A percentile compares a stretch with the other conserved stretches of the same genome.
Conservation (phyloP, 2,329 filamentous ascomycete genomes). For the Penicillium sp. region DNA sequence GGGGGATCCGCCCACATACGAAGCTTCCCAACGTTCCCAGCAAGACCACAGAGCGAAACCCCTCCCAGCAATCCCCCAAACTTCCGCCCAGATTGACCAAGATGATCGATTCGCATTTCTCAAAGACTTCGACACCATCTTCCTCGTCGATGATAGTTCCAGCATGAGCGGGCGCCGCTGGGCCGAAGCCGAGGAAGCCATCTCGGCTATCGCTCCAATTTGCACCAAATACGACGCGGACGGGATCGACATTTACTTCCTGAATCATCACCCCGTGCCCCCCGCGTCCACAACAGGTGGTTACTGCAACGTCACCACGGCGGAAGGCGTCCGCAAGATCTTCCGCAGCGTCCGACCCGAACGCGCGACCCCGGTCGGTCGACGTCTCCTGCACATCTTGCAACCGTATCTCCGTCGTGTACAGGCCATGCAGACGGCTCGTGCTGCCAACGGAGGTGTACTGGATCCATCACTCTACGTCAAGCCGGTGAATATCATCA, state of each 20-base stretch:
- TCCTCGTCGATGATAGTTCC: constrained; percentile 86
- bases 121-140: constrained; percentile 72
- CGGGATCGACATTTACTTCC: constrained; percentile 85
- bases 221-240: constrained; percentile 74
- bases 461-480: constrained; percentile 36
- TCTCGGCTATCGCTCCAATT: constrained; percentile 71
- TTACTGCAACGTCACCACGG: constrained; percentile 59
- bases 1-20: constrained; percentile 15
- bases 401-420: constrained; percentile 61
- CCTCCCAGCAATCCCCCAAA: neutral
- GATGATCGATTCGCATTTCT: constrained; percentile 75
- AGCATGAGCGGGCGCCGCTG: constrained; percentile 77
- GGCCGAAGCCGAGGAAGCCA: constrained; percentile 64
- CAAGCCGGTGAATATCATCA: constrained; percentile 84
- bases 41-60: neutral
- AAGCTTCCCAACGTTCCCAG: constrained; percentile 1
- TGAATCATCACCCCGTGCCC: constrained; percentile 59
- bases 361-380: constrained; percentile 69
- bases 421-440: constrained; percentile 36
- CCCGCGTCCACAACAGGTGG: constrained; percentile 42
- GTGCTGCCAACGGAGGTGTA: constrained; percentile 29
- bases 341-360: constrained; percentile 62
- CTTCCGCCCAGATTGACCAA: constrained; percentile 8
- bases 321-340: constrained; percentile 57
- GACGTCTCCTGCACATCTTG: constrained; percentile 64